Evolutionary conservation across 176 grass and related monocot species (phyloP), one percentile per base, ranked within the genome.

Genomic region (Oryza meyeriana): DNA sequence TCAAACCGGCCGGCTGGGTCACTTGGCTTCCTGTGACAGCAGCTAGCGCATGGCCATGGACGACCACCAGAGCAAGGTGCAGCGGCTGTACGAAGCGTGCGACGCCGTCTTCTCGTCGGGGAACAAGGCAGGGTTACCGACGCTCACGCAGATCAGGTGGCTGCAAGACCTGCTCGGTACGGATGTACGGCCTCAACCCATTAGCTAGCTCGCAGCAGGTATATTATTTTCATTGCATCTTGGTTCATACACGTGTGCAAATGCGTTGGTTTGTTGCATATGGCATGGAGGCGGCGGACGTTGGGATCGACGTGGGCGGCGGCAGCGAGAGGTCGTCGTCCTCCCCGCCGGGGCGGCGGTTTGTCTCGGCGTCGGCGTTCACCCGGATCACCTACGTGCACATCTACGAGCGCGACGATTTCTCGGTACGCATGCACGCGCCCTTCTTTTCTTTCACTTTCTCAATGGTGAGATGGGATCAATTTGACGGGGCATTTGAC

Each of bases 311-410:
- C 10, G 18, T 40, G 17, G 76, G 26, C 69, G 79, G 66, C 6
- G 72, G 64, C 11, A 52, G 84, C 12, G 83, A 76, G 75, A 71
- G 64, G 34, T 75, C 48, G 31, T 76, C 74, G 5, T 61, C 52
- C 42, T 79, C 44, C 48, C 48, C 48, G 48, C 35, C 61, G 12
- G 39, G n/a, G 55, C 22, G 79, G 32, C 80, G 81, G 33, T 10
- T 87, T 25, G 33, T 93, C 22, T 42, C 65, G 41, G 84, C 64
- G 62, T 72, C 4, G 27, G 74, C 65, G 16, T 58, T 93, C 50
- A 69, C 61, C 61, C 74, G 86, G 36, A 83, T 93, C 39, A 87
- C 87, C 12, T 92, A 92, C 42, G 66, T 92, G 62, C 90, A 92
- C 59, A 74, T 89, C 66, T 69, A 93, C 44, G 80, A 93, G 71